Percentiles rank a stretch among this genome's conserved stretches.
Evolutionary conservation across 768 basidiomycete species (phyloP).

Genomic region (Butyriboletus loyo): DNA sequence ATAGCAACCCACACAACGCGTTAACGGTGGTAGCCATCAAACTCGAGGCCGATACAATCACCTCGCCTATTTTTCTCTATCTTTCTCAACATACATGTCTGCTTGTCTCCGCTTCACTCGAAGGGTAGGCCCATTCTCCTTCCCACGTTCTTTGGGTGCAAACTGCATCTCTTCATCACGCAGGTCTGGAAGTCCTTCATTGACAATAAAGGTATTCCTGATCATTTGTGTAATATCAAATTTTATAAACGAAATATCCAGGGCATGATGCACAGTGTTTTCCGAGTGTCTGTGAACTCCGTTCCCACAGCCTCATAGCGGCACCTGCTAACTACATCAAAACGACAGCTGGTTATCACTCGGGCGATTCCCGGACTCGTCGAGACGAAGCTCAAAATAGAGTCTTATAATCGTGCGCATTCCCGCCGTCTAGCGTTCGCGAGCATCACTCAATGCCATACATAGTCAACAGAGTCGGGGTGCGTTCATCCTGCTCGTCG

Average conservation of each 20-base stretch:
- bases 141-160: not conserved
- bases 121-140: slow-evolving; percentile 38
- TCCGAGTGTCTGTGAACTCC: slow-evolving; percentile 55
- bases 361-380: slow-evolving; percentile 71
- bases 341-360: slow-evolving; percentile 55
- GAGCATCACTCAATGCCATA: not conserved
- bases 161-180: not conserved
- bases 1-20: not conserved
- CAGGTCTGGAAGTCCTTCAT: slow-evolving; percentile 82
- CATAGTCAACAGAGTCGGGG: slow-evolving; percentile 80
- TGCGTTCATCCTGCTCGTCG: slow-evolving; percentile 33
- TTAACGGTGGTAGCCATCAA: too few relatives aligned
- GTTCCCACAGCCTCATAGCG: not conserved
- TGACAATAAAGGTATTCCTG: slow-evolving; percentile 58
- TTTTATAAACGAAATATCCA: slow-evolving; percentile 29
- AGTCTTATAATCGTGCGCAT: slow-evolving; percentile 66
- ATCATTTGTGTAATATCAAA: accelerated
- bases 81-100: too few relatives aligned
- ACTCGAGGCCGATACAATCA: too few relatives aligned
- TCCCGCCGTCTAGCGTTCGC: not conserved
- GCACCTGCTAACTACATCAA: not conserved
- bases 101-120: slow-evolving; percentile 72
- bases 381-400: slow-evolving; percentile 66
- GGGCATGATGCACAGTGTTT: slow-evolving; percentile 82
- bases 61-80: not conserved